phyloP scores from a whole-genome alignment of 1,284 basidiomycete genomes.

The Sporisorium iseilematis-ciliati region DNA sequence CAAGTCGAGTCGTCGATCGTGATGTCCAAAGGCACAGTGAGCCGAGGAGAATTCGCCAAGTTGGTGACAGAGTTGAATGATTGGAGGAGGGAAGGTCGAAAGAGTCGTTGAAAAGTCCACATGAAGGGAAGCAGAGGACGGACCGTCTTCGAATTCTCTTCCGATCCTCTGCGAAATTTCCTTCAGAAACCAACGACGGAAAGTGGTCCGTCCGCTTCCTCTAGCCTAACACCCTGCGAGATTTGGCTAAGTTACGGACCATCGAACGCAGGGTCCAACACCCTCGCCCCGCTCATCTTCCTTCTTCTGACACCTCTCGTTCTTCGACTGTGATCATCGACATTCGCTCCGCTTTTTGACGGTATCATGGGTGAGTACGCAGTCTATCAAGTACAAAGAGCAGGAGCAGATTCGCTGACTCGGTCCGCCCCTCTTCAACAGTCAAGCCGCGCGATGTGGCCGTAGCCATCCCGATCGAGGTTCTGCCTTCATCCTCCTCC shows the following conservation, averaged over 20 bases:
- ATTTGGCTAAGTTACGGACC: background rate
- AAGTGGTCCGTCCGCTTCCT: slow-evolving; percentile 3
- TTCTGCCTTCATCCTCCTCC: background rate
- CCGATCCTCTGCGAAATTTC: too few species aligned
- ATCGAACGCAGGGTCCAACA: slow-evolving; percentile 14
- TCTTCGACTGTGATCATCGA: background rate
- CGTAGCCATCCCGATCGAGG: slow-evolving; percentile 49
- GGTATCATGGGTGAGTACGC: background rate
- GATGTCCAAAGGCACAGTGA: too few species aligned
- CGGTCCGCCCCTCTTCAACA: background rate
- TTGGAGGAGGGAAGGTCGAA: too few species aligned
- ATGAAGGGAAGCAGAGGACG: too few species aligned
- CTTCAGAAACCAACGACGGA: background rate
- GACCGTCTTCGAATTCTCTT: too few species aligned
- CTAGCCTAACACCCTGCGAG: slow-evolving; percentile 3
- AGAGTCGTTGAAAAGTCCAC: too few species aligned
- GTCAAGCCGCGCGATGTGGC: slow-evolving; percentile 47
- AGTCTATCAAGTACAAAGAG: too few species aligned
- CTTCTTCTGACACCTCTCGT: too few species aligned
- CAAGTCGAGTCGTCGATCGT: too few species aligned
- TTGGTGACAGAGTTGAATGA: too few species aligned
- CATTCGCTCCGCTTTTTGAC: background rate
- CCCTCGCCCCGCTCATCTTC: background rate
- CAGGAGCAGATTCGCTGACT: background rate
- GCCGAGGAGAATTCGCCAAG: too few species aligned